phyloP scores from a whole-genome alignment of 2,329 filamentous ascomycete genomes.

The Exophiala sideris region DNA sequence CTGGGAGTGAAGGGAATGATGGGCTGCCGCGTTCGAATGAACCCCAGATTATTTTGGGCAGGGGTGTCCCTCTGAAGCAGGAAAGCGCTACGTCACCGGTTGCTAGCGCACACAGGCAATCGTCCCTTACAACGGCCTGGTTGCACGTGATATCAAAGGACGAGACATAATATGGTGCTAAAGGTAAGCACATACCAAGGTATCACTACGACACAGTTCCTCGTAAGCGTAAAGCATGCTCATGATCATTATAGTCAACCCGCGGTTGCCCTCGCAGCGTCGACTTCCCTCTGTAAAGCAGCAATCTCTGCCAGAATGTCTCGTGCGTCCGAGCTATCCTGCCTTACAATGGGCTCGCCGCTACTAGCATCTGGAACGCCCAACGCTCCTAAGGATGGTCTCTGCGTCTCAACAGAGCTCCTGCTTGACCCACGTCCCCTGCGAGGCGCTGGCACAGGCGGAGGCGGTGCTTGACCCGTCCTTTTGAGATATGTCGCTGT shows the following conservation, averaged over 20 bases:
- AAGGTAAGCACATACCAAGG: too few species aligned
- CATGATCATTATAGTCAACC: constrained; percentile 2
- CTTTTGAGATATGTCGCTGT: constrained; percentile 15
- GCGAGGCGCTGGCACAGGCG: constrained; percentile 48
- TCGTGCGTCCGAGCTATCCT: constrained; percentile 32
- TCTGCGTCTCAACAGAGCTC: constrained; percentile 35
- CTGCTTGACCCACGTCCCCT: constrained; percentile 42
- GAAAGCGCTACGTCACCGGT: too few species aligned
- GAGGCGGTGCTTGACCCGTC: constrained; percentile 31
- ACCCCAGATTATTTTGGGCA: too few species aligned
- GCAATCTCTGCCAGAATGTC: constrained; percentile 71
- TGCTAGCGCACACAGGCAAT: too few species aligned
- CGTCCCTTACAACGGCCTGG: too few species aligned
- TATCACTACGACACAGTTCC: too few species aligned
- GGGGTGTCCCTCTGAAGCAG: too few species aligned
- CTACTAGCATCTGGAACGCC: constrained; percentile 11
- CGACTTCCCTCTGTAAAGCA: constrained; percentile 71
- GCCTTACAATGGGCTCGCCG: not conserved
- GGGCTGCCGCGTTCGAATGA: too few species aligned
- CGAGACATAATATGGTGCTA: too few species aligned
- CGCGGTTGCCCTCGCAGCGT: constrained; percentile 54
- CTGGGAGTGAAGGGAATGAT: too few species aligned
- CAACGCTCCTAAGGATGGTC: constrained; percentile 22
- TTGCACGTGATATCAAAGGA: too few species aligned
- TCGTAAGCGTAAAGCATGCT: too few species aligned